Percentiles rank a stretch among this genome's conserved stretches.
phyloP scores from a whole-genome alignment of 768 basidiomycete genomes.

The Hypholoma sublateritium region DNA sequence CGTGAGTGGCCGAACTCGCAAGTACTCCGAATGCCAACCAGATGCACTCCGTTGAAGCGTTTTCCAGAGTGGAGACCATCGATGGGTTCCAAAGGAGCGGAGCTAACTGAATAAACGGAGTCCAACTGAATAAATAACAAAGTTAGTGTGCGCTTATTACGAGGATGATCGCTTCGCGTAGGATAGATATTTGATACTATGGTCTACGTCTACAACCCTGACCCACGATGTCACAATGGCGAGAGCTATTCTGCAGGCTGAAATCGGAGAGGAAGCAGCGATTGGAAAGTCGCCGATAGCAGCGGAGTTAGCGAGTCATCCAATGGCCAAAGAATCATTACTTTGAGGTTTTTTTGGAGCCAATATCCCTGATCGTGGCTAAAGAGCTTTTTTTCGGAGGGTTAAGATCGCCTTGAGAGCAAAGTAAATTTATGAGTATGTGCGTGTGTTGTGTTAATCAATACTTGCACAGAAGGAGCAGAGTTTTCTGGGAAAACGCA shows the following conservation, averaged over 20 bases:
- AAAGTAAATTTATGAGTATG: not conserved
- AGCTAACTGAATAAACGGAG: not conserved
- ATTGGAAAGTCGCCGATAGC: not conserved
- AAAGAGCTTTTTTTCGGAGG: not conserved
- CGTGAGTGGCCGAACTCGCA: not conserved
- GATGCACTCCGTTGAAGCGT: too few species aligned
- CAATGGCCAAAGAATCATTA: not conserved
- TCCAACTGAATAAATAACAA: not conserved
- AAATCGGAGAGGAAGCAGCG: not conserved
- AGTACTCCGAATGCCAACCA: not conserved
- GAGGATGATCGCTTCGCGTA: too few species aligned
- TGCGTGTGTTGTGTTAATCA: not conserved
- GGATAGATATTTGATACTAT: too few species aligned
- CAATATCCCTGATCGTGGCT: not conserved
- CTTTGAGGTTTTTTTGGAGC: not conserved
- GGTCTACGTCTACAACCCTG: not conserved
- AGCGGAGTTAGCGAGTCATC: not conserved
- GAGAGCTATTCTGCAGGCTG: not conserved
- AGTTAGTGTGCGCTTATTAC: too few species aligned
- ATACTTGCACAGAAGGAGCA: not conserved
- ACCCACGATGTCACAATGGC: not conserved
- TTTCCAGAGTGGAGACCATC: not conserved
- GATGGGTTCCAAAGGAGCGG: not conserved
- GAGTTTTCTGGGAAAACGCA: not conserved
- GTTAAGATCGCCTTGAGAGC: not conserved